phyloP scores from a whole-genome alignment of 2,329 filamentous ascomycete species.

The Neoarthrinium moseri region DNA sequence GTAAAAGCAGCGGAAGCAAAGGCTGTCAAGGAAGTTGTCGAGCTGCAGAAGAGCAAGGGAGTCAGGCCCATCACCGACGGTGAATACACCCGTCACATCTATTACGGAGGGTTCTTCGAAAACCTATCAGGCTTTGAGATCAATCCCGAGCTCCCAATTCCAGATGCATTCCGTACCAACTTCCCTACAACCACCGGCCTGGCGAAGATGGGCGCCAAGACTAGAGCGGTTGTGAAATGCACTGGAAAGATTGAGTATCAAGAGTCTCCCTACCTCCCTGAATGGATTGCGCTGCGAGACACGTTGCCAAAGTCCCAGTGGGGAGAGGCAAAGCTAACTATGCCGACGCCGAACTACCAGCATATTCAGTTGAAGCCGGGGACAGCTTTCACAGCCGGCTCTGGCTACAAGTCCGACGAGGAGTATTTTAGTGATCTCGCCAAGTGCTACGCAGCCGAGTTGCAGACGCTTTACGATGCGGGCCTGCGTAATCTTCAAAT shows the following conservation, averaged over 20 bases:
- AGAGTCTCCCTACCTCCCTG: constrained; percentile 35
- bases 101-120: constrained; percentile 49
- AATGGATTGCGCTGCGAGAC: constrained; percentile 35
- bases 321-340: constrained; percentile 61
- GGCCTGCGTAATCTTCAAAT: constrained; percentile 53
- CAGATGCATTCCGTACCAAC: constrained; percentile 60
- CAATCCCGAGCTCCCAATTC: constrained; percentile 58
- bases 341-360: constrained; percentile 63
- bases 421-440: constrained; percentile 56
- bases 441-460: constrained; percentile 49
- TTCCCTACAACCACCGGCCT: constrained; percentile 36
- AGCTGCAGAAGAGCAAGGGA: constrained; percentile 61
- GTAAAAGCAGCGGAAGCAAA: constrained; percentile 56
- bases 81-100: constrained; percentile 59
- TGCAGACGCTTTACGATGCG: constrained; percentile 50
- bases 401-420: constrained; percentile 47
- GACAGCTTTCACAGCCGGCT: constrained; percentile 42
- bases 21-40: constrained; percentile 63
- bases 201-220: constrained; percentile 27
- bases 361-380: constrained; percentile 59
- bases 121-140: constrained; percentile 45
- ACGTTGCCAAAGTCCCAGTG: constrained; percentile 52
- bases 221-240: constrained; percentile 33
- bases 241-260: constrained; percentile 37
- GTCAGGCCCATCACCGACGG: constrained; percentile 66